Base-by-base conservation (phyloP, 305 asterid genomes). In the Rubia occidens region DNA sequence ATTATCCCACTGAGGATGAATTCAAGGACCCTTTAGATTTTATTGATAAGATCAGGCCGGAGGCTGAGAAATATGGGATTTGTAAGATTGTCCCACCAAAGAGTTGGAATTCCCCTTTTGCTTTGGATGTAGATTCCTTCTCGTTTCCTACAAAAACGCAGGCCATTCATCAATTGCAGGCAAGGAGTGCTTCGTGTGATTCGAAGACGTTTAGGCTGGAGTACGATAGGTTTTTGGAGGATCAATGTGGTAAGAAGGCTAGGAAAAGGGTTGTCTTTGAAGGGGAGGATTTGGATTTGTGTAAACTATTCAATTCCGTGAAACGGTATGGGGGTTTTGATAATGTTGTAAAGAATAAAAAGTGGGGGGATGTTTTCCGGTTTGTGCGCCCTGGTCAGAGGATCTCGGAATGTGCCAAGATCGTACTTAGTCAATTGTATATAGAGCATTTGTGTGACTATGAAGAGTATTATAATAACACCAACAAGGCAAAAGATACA, bases 61-160 rank as follows among this genome's bases (percentile, higher is more conserved):
- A 87, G 78, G 98, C 98, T n/a, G 96, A 93, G 84, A 89, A 88
- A 60, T 93, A 85, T 75, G 98, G 98, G 78, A 93, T 93, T 71
- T 93, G 97, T 77, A 90, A 87, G 76, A 90, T 93, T 73, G 91
- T 93, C 15, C 98, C 98, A 20, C 98, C 98, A 0, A 60, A 78
- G 51, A 80, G 83, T 68, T 93, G 98, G 98, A 88, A 85, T 56
- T 87, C 98, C 72, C 97, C 98, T 13, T 93, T 90, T 82, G 90
- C 89, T 13, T 65, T 93, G 83, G 89, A 93, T 76, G 76, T 74
- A 85, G 80, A 88, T 15, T 72, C 85, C 2, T 93, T 93, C 78
- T 84, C 84, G 1, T 93, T 93, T 74, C 97, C 94, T 1, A 90
- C 98, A 3, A 93, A 93, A 78, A 82, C 95, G 0, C 98, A 93